Evolutionary conservation across 202 grass and related monocot species (phyloP).

Genomic region (Zizania palustris): DNA sequence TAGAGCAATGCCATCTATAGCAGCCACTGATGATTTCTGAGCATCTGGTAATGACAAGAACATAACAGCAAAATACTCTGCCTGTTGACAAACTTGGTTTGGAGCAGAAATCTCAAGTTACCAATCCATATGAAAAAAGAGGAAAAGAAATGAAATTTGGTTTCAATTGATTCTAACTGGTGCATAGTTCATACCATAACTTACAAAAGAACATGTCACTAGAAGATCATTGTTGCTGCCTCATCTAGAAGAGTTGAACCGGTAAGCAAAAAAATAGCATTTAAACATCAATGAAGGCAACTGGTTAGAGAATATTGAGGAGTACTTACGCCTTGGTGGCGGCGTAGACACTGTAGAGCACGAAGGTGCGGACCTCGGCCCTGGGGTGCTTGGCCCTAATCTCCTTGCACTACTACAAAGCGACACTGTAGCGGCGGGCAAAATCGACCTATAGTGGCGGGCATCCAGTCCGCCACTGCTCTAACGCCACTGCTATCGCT

Average conservation of each 20-base stretch:
- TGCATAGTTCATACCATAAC: not conserved
- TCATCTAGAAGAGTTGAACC: not conserved
- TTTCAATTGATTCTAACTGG: not conserved
- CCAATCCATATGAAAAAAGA: not conserved
- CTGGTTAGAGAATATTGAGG: not conserved
- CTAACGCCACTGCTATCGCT: too few species aligned
- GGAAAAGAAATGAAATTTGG: not conserved
- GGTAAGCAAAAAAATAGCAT: not conserved
- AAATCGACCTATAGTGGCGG: too few species aligned
- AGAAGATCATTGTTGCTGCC: not conserved
- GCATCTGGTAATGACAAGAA: too few species aligned
- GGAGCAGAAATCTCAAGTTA: too few species aligned
- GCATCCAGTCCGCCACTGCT: too few species aligned
- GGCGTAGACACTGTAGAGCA: slow-evolving; percentile 74
- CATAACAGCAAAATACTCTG: too few species aligned
- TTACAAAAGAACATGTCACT: not conserved
- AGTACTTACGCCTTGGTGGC: slow-evolving; percentile 75
- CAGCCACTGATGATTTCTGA: too few species aligned
- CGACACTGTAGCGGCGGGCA: too few species aligned
- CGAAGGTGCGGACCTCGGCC: slow-evolving; percentile 46
- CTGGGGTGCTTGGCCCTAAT: slow-evolving; percentile 19
- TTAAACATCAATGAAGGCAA: not conserved
- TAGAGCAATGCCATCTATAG: too few species aligned
- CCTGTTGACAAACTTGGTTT: too few species aligned
- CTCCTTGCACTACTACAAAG: too few species aligned